Base-by-base conservation (phyloP, 257 asterid species). In the Linderniella brevidens region DNA sequence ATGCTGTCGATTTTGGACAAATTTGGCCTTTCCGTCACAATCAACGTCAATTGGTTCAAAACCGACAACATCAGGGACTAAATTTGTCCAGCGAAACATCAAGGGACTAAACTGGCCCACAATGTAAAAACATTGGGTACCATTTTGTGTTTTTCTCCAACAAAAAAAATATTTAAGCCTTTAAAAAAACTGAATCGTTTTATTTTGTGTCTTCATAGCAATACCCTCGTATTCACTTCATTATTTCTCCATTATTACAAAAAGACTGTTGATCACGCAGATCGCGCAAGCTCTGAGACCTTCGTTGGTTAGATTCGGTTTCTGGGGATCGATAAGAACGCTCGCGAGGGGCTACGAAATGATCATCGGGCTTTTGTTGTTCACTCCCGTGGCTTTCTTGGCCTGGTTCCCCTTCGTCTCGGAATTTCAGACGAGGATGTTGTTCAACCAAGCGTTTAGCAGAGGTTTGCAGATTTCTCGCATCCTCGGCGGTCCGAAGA, bases 341-440 rank as follows among this genome's bases (percentile, higher is more conserved):
- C 88, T 87, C 37, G 97, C 92, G 4, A 74, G 93, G 13, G 93
- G 92, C 19, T 87, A 87, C 56, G 97, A 87, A 62, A 48, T 69
- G 11, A 11, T 78, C 20, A 79, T 87, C 60, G 97, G 97, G n/a
- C 25, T 87, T 66, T 56, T 87, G 16, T 53, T 83, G 35, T 87
- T 83, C 73, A 83, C 83, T 3, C 97, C 97, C 0, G 93, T 87
- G 1, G 95, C 97, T 3, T 87, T 87, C 82, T 58, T 83, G 77
- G 97, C 97, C 11, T 87, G 97, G 97, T 86, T 86, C 68, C 97
- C 97, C 7, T 86, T 86, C n/a, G 97, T 86, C 47, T 86, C 97
- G 0, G 97, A 86, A 70, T 86, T 86, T 62, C 97, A 86, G 65
- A 86, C 97, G 0, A 74, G 97, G 11, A 86, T 86, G 97, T 56